Conservation (phyloP, 2,329 filamentous ascomycete species). For the Monosporascus ibericus region DNA sequence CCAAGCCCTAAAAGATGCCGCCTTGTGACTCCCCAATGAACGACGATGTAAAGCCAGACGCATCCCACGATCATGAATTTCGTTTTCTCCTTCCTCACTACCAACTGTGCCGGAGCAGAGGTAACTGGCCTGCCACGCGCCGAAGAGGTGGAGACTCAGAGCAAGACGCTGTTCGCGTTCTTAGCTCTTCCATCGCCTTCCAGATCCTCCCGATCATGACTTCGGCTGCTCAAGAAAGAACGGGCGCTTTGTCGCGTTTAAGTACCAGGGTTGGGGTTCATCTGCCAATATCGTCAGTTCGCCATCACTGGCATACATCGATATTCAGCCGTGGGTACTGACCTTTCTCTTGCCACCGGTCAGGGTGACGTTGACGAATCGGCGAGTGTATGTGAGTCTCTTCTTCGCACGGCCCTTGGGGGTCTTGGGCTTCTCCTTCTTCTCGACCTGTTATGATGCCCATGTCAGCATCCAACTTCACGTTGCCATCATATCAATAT, state of each 20-base stretch:
- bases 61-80: conserved; percentile 14
- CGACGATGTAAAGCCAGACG: conserved; percentile 19
- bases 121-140: conserved; percentile 15
- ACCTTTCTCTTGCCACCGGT: conserved; percentile 99
- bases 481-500: conserved; percentile 2
- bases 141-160: conserved; percentile 21
- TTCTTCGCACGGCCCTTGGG: conserved; percentile 98
- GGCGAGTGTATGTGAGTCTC: conserved; percentile 91
- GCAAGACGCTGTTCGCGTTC: conserved; percentile 3
- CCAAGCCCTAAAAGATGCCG: conserved; percentile 22
- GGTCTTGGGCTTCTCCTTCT: conserved; percentile 83
- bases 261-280: conserved; percentile 36
- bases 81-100: conserved; percentile 16
- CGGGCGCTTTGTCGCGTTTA: conserved; percentile 21
- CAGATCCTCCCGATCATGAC: conserved; percentile 16
- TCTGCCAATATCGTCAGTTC: conserved; percentile 22
- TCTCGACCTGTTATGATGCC: conserved; percentile 17
- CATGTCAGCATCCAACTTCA: conserved; percentile 3
- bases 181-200: conserved; percentile 21
- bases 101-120: conserved; percentile 17
- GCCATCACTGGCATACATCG: neutral
- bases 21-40: conserved; percentile 23
- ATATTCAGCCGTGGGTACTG: conserved; percentile 22
- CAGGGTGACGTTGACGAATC: conserved; percentile 97
- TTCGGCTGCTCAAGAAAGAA: conserved; percentile 21